Evolutionary conservation across 257 asterid genomes (phyloP).

Genomic region (Solanum infundibuliforme): DNA sequence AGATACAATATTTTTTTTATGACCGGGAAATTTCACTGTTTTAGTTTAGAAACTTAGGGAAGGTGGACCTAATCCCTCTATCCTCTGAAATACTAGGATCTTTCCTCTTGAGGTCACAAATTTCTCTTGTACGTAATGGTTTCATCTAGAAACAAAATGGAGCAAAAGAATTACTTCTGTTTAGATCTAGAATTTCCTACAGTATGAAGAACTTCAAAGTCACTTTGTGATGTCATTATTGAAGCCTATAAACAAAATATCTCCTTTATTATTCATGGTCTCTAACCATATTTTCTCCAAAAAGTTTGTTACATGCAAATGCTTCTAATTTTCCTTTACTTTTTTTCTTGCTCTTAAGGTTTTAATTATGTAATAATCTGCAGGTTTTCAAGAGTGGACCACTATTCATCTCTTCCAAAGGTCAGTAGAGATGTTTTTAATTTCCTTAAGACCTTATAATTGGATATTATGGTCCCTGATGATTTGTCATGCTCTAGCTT

Average conservation of each 20-base stretch:
- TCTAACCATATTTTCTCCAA: background rate
- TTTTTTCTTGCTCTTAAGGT: slow-evolving; percentile 5
- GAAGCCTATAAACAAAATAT: background rate
- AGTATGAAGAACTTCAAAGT: background rate
- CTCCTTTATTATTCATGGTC: background rate
- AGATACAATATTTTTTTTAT: background rate
- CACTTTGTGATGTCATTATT: background rate
- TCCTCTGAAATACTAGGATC: background rate
- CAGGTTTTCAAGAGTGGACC: slow-evolving; percentile 99
- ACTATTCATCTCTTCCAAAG: slow-evolving; percentile 95
- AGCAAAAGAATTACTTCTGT: background rate
- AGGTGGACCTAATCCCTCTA: background rate
- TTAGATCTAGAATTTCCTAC: background rate
- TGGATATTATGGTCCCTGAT: background rate
- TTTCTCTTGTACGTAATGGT: background rate
- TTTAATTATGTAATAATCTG: slow-evolving; percentile 8
- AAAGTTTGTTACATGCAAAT: background rate
- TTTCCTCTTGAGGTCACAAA: background rate
- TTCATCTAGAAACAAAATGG: background rate
- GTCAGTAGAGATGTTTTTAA: slow-evolving; percentile 24
- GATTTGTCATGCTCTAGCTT: background rate
- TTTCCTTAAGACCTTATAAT: background rate
- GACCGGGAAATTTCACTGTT: background rate
- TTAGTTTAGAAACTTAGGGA: background rate
- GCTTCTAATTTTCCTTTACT: slow-evolving; percentile 1